These are phyloP conservation scores for Neostapfia colusana DNA, from an alignment of 176 grass and related monocot species.

Conservation along the genomic window DNA sequence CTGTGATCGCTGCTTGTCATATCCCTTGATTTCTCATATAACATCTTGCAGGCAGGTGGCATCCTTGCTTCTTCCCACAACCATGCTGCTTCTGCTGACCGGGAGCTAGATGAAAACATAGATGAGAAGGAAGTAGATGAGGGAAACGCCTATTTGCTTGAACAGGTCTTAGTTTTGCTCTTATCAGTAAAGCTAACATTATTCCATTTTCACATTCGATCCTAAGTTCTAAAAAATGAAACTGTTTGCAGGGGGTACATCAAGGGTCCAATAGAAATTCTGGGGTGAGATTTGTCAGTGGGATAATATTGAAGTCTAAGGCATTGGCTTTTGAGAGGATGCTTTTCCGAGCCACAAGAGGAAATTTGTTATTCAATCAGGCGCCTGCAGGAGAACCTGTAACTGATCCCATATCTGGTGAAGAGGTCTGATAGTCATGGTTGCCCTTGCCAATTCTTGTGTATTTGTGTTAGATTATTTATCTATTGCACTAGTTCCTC, in stretches of 20 bases:
- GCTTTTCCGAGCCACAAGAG: conserved; percentile 98
- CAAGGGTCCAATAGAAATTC: conserved; percentile 58
- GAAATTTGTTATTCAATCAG: conserved; percentile 98
- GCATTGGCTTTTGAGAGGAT: conserved; percentile 95
- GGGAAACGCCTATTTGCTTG: conserved; percentile 75
- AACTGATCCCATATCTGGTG: conserved; percentile 85
- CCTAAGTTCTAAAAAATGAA: conserved; percentile 32
- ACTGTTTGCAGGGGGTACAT: conserved; percentile 54
- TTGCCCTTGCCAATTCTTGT: conserved; percentile 36
- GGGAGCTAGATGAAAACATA: conserved; percentile 86
- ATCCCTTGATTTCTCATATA: conserved; percentile 61
- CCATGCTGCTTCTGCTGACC: conserved; percentile 72
- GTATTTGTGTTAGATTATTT: conserved; percentile 22
- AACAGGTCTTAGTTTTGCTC: conserved; percentile 64
- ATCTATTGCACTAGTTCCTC: conserved; percentile 18
- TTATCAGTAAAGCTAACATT: conserved; percentile 30
- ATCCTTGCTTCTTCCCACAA: conserved; percentile 93
- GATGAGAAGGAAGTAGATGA: conserved; percentile 56
- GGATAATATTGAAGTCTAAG: conserved; percentile 88
- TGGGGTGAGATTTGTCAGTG: conserved; percentile 93
- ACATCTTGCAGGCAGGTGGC: conserved; percentile 94
- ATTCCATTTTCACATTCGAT: conserved; percentile 21
- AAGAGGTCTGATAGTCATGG: conserved; percentile 70
- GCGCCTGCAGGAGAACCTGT: conserved; percentile 86
- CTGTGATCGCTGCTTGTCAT: conserved; percentile 1